Conservation (phyloP, 2,329 filamentous ascomycete genomes). For the Apiospora malaysiana region DNA sequence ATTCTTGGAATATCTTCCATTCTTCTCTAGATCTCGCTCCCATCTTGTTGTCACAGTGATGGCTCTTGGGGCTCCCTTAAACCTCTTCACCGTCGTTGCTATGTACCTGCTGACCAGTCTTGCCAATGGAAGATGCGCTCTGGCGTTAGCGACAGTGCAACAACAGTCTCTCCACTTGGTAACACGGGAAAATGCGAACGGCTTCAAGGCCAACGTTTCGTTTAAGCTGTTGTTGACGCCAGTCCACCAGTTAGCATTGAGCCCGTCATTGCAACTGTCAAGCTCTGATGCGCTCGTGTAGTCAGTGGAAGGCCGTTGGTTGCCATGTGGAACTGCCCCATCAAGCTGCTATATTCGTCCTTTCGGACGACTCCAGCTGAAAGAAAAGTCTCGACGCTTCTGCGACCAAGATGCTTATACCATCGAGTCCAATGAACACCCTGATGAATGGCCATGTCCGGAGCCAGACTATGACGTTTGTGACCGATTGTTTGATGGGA, state of each 20-base stretch:
- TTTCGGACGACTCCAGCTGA: slow-evolving; percentile 59
- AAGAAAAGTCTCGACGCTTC: slow-evolving; percentile 80
- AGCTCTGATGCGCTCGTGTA: slow-evolving; percentile 76
- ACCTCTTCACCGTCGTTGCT: no score
- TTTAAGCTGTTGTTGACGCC: slow-evolving; percentile 62
- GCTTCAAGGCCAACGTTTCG: slow-evolving; percentile 63
- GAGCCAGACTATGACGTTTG: no score
- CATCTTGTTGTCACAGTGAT: no score
- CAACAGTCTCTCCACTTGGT: slow-evolving; percentile 57
- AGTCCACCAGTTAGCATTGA: slow-evolving; percentile 67
- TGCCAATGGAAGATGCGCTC: no score
- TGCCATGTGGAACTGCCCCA: slow-evolving; percentile 78
- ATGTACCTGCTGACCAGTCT: no score
- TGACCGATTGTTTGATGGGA: no score
- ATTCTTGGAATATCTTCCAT: no score
- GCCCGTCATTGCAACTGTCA: slow-evolving; percentile 73
- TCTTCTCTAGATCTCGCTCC: no score
- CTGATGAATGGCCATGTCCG: slow-evolving; percentile 82
- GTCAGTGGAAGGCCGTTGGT: slow-evolving; percentile 72
- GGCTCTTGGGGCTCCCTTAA: no score
- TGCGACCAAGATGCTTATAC: slow-evolving; percentile 71
- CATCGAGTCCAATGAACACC: slow-evolving; percentile 85
- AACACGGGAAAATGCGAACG: slow-evolving; percentile 68
- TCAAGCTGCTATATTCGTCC: slow-evolving; percentile 71
- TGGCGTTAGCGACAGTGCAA: no score